Conservation (phyloP, 345 rosid genomes). For the Trapa bicornis region DNA sequence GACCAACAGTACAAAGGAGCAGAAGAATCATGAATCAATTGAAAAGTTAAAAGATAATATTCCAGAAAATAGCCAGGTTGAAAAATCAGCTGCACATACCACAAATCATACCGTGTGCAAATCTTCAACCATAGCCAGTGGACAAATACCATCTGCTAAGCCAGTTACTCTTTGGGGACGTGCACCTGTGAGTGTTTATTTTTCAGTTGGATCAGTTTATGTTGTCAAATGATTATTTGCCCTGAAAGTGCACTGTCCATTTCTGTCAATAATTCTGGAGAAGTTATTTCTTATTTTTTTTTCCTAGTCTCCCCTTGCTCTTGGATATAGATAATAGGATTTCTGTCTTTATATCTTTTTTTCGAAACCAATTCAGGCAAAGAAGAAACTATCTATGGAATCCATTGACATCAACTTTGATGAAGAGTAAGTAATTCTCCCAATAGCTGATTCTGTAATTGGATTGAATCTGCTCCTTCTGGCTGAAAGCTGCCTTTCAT, state of each 20-base stretch:
- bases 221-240: not conserved
- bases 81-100: conserved; percentile 15
- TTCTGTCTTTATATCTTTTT: conserved; percentile 2
- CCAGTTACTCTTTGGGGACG: conserved; percentile 42
- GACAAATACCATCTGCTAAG: conserved; percentile 17
- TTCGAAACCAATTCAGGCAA: conserved; percentile 41
- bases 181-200: conserved; percentile 50
- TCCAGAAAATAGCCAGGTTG: conserved; percentile 19
- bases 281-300: not conserved
- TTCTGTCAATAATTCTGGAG: not conserved
- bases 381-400: conserved; percentile 72
- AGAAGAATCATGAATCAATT: conserved; percentile 16
- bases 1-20: conserved; percentile 9
- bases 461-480: not conserved
- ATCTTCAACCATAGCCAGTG: conserved; percentile 25
- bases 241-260: not conserved
- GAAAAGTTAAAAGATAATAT: conserved; percentile 14
- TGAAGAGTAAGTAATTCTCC: conserved; percentile 50
- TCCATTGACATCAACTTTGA: conserved; percentile 44
- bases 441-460: conserved; percentile 5
- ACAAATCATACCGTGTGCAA: conserved; percentile 22
- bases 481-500: not conserved
- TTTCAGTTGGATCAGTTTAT: not conserved
- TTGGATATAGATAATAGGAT: not conserved
- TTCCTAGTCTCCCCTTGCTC: not conserved